Evolutionary conservation across 140 eudicot genomes (phyloP), one percentile per base, ranked within the genome.

Genomic region (Bidens hawaiensis): DNA sequence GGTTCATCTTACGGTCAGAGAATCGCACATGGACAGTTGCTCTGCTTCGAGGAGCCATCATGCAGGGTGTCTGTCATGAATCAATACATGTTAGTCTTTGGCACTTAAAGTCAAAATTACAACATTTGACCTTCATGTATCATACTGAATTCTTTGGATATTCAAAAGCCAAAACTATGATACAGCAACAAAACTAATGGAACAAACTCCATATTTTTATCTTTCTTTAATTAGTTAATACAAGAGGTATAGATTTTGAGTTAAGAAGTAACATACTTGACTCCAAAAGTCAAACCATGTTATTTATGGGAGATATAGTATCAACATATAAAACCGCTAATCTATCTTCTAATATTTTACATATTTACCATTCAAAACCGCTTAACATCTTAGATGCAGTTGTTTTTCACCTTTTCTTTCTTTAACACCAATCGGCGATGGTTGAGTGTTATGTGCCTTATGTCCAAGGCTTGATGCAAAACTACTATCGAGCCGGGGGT

Each of bases 1-100:
- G 22, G 26, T 50, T 43, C 28, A 50, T 76, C 68, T 51, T 36
- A 19, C 13, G 22, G 48, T 74, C 65, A 76, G 41, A 76, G 65
- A 54, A 76, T 71, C 8, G 69, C 46, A 30, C 82, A 76, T 1
- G 74, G 77, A 27, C 82, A 76, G 53, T 60, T 71, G 45, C 70
- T 65, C 28, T 71, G 68, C 45, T 76, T 71, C 9, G 70, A 17
- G n/a, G 77, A 67, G 40, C 59, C 77, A 24, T 71, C 82, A 25
- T 76, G 82, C 60, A 71, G 50, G 40, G 46, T 65, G 5, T 64
- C 82, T 76, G 78, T 48, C 63, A 55, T 14, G 52, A 63, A 68
- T 43, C 10, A 41, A 50, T 18, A 36, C 16, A 56, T 25, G 55
- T 58, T 40, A 66, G 18, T 50, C 57, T 40, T 34, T 24, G 24